These are phyloP conservation scores for Diaporthe sp. DNA, from an alignment of 2,329 filamentous ascomycete species.

Conservation along the genomic window DNA sequence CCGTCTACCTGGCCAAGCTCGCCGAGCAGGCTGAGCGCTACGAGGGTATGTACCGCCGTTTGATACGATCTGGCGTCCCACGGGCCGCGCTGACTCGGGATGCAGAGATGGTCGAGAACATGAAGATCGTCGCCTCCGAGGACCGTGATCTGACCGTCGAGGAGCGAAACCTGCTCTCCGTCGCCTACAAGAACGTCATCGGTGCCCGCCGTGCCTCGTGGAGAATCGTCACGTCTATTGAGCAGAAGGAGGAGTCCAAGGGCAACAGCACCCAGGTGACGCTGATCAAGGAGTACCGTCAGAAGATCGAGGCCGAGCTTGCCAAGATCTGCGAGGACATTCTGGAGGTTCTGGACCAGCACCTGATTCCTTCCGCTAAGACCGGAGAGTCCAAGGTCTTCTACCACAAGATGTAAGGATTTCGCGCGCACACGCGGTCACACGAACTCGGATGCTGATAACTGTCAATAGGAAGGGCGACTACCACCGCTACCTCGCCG, in stretches of 20 bases:
- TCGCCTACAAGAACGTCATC: conserved; percentile 99
- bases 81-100: conserved; percentile 40
- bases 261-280: conserved; percentile 91
- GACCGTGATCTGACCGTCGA: conserved; percentile 88
- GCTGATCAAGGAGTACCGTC: conserved; percentile 97
- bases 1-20: conserved; percentile 99
- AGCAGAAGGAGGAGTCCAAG: conserved; percentile 99
- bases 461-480: conserved; percentile 87
- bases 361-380: conserved; percentile 94
- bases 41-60: conserved; percentile 79
- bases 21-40: conserved; percentile 99
- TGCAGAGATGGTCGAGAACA: conserved; percentile 99
- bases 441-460: conserved; percentile 37
- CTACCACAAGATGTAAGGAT: conserved; percentile 96
- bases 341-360: conserved; percentile 92
- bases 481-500: conserved; percentile 98
- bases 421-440: background rate
- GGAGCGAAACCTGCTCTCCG: conserved; percentile 96
- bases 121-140: conserved; percentile 97
- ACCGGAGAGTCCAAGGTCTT: conserved; percentile 99
- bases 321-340: conserved; percentile 99
- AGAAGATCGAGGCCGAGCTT: conserved; percentile 97
- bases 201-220: conserved; percentile 96
- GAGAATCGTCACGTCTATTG: conserved; percentile 98
- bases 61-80: conserved; percentile 26